phyloP scores from a whole-genome alignment of 2,329 filamentous ascomycete genomes.

The Sarocladium kiliense region DNA sequence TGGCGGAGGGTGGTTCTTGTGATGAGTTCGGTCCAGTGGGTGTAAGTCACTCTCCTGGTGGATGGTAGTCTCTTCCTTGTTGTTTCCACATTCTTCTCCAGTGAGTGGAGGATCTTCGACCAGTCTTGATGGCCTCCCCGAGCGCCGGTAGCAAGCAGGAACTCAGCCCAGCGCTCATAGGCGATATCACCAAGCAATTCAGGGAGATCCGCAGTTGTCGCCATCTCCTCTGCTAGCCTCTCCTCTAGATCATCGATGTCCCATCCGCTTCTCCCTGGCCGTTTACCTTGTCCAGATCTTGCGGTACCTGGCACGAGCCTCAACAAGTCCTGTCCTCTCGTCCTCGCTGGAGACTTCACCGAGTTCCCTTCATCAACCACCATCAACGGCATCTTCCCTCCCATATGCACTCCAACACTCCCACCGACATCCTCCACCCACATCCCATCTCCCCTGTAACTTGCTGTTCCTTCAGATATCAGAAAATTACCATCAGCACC shows the following conservation, averaged over 20 bases:
- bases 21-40: conserved; percentile 18
- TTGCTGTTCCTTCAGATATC: neutral
- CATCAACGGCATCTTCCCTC: neutral
- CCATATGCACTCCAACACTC: neutral
- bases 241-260: neutral
- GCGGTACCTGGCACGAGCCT: neutral
- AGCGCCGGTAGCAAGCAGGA: conserved; percentile 13
- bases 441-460: neutral
- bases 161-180: conserved; percentile 21
- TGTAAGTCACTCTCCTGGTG: conserved; percentile 4
- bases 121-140: conserved; percentile 12
- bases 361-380: neutral
- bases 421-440: neutral
- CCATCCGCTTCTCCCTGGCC: neutral
- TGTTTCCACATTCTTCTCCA: conserved; percentile 22
- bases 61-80: neutral
- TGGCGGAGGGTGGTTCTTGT: conserved; percentile 9
- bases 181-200: conserved; percentile 19
- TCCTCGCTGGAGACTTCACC: neutral
- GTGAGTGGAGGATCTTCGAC: conserved; percentile 17
- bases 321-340: neutral
- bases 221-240: conserved; percentile 8
- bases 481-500: neutral
- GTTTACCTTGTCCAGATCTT: neutral
- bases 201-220: neutral